These are phyloP conservation scores for Aaosphaeria arxii DNA, from an alignment of 2,329 filamentous ascomycete species.

Conservation along the genomic window DNA sequence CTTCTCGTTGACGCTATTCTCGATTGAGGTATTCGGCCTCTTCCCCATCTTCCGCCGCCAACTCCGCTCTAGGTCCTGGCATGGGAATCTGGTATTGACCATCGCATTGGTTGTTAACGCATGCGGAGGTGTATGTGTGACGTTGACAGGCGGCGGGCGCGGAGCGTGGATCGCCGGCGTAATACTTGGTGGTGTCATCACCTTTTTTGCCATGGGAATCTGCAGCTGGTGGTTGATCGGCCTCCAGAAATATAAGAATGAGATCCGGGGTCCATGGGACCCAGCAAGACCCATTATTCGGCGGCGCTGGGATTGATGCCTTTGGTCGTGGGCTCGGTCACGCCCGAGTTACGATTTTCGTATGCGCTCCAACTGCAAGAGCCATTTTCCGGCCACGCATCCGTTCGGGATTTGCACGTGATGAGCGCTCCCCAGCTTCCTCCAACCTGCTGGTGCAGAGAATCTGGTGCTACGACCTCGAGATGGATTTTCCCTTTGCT, in stretches of 20 bases:
- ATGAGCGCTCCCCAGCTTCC: conserved; percentile 11
- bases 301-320: conserved; percentile 53
- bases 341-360: conserved; percentile 18
- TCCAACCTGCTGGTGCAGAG: conserved; percentile 16
- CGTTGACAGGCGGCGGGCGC: conserved; percentile 53
- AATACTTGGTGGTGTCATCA: conserved; percentile 70
- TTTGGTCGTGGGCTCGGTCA: conserved; percentile 12
- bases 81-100: conserved; percentile 75
- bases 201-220: conserved; percentile 78
- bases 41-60: conserved; percentile 97
- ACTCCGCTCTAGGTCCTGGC: conserved; percentile 76
- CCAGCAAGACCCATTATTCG: conserved; percentile 85
- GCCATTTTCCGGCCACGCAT: conserved; percentile 30
- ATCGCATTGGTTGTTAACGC: conserved; percentile 74
- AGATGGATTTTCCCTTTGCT: conserved; percentile 22
- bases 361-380: conserved; percentile 26
- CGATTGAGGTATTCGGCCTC: conserved; percentile 93
- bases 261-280: conserved; percentile 97
- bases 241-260: conserved; percentile 97
- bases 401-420: conserved; percentile 10
- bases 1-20: conserved; percentile 92
- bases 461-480: conserved; percentile 23
- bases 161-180: conserved; percentile 66
- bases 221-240: conserved; percentile 99
- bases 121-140: conserved; percentile 70